These are phyloP conservation scores for Stephania japonica DNA, from an alignment of 164 flowering plant genomes.

Conservation along the genomic window DNA sequence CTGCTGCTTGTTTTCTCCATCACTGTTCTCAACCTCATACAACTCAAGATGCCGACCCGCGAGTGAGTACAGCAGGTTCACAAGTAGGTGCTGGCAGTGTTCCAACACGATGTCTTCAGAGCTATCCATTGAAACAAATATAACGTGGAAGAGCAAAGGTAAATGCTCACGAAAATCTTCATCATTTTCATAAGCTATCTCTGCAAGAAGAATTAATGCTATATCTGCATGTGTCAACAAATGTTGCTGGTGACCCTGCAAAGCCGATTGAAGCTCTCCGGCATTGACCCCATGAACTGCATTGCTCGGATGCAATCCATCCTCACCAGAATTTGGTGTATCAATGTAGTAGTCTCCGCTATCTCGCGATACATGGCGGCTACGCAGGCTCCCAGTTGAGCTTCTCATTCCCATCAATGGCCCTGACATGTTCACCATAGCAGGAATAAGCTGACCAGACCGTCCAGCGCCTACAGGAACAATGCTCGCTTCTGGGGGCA, in stretches of 20 bases:
- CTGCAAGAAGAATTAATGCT: constrained; percentile 90
- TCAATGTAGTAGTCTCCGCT: constrained; percentile 95
- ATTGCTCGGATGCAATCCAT: constrained; percentile 59
- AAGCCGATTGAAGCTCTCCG: constrained; percentile 92
- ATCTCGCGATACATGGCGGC: constrained; percentile 93
- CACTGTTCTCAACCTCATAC: constrained; percentile 87
- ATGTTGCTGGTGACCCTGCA: constrained; percentile 96
- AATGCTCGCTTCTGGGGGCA: constrained; percentile 84
- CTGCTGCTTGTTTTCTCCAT: constrained; percentile 97
- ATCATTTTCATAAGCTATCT: constrained; percentile 97
- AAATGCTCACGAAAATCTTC: constrained; percentile 94
- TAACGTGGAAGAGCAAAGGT: constrained; percentile 92
- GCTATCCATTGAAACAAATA: constrained; percentile 98
- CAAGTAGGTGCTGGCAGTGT: constrained; percentile 97
- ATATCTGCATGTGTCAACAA: constrained; percentile 93
- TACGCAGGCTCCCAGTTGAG: constrained; percentile 85
- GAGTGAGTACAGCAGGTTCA: constrained; percentile 87
- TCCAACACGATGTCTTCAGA: constrained; percentile 95
- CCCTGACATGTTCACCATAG: constrained; percentile 92
- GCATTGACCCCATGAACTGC: constrained; percentile 74
- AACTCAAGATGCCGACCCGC: constrained; percentile 95
- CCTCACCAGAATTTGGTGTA: constrained; percentile 95
- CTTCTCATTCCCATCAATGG: constrained; percentile 91
- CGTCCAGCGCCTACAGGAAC: constrained; percentile 72
- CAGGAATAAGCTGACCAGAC: constrained; percentile 91